Evolutionary conservation across 164 flowering plant genomes (phyloP).

Genomic region (Echeveria elegans): DNA sequence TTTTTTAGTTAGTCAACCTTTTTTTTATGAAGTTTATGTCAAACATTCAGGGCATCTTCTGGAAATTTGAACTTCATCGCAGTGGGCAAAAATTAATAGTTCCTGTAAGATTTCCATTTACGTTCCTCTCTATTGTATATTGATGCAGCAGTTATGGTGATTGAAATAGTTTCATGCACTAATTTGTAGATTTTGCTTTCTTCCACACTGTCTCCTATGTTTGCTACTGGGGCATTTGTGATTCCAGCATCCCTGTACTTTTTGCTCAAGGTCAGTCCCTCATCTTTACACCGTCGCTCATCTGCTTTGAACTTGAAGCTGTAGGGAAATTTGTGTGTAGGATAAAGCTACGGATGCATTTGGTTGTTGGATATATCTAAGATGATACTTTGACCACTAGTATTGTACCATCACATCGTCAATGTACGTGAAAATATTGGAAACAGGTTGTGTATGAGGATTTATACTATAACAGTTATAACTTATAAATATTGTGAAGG

Average conservation of each 20-base stretch:
- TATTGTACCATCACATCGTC: neutral
- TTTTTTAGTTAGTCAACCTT: neutral
- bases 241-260: slow-evolving; percentile 81
- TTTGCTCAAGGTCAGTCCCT: slow-evolving; percentile 51
- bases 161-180: neutral
- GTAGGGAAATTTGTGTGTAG: neutral
- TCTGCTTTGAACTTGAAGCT: neutral
- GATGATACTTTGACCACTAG: neutral
- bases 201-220: slow-evolving; percentile 34
- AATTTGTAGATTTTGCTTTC: slow-evolving; percentile 77
- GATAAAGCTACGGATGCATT: neutral
- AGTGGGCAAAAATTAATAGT: slow-evolving; percentile 78
- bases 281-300: neutral
- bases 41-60: slow-evolving; percentile 58
- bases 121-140: neutral
- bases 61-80: slow-evolving; percentile 85
- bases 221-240: slow-evolving; percentile 77
- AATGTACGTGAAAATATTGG: no score
- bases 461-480: neutral
- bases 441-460: no score
- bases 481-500: neutral
- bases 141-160: neutral
- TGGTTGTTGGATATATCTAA: neutral
- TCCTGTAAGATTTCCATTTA: slow-evolving; percentile 56
- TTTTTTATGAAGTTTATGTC: no score